Base-by-base conservation (phyloP, 192 early-diverging fungal species). In the Linnemannia hyalina region DNA sequence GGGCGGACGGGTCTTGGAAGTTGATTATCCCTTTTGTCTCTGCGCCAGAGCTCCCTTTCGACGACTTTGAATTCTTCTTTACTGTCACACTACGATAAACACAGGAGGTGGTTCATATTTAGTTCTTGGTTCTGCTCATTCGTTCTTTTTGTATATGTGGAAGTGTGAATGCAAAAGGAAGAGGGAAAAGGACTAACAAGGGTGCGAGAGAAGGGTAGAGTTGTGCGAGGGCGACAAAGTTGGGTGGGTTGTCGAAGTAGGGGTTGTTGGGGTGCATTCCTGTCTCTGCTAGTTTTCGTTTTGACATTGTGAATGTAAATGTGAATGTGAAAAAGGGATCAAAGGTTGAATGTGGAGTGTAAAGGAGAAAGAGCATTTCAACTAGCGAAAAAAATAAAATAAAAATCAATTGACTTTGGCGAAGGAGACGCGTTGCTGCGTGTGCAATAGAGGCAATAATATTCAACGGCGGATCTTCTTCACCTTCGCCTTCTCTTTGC, bases 211-310 rank as follows among this genome's bases (percentile, higher is more conserved):
- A 80, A 35, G 81, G 80, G 73, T 90, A 93, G 44, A 89, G 60
- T 32, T 83, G 68, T 3, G 94, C 90, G 9, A 95, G 81, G 6
- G 72, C 70, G 15, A 54, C 55, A 89, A 95, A 95, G 82, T 95
- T 88, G 2, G 93, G 93, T 35, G 88, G 80, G 47, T 88, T 91
- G 55, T 89, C 81, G 47, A 77, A 80, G 79, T 94, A 95, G 18
- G 87, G 90, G 73, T 92, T 94, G 42, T 90, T 83, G 29, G 87
- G 88, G 79, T 95, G 94, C 93, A 95, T 95, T 49, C 78, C 84
- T 15, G 74, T 41, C 3, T 78, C 60, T 73, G 65, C 65, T 10
- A 47, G 49, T 55, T 81, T 88, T 18, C 83, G 82, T 71, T 78
- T 82, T 20, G 76, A 16, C 82, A 83, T 88, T 57, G 72, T 60